These are phyloP conservation scores for Daldinia caldariorum DNA, from an alignment of 495 filamentous ascomycete genomes.

Conservation along the genomic window DNA sequence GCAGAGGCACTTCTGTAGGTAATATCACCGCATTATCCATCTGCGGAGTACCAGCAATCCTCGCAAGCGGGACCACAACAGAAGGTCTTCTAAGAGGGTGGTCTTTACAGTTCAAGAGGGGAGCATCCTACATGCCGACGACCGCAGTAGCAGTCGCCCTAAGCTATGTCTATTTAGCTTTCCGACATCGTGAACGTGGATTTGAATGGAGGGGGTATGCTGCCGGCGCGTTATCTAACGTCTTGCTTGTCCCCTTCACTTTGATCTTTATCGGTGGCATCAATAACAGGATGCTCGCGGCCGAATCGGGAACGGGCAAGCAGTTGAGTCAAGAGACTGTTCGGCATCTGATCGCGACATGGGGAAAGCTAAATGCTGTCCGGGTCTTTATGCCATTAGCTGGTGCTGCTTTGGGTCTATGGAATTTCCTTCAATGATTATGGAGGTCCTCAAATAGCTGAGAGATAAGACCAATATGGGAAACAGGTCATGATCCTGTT, in stretches of 20 bases:
- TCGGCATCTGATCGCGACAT: constrained; percentile 46
- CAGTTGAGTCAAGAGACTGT: constrained; percentile 46
- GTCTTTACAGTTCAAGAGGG: constrained; percentile 49
- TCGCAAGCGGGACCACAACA: constrained; percentile 42
- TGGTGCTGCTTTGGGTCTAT: constrained; percentile 49
- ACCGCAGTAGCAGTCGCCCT: constrained; percentile 46
- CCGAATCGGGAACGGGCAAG: constrained; percentile 45
- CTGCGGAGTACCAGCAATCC: constrained; percentile 48
- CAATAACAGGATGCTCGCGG: constrained; percentile 34
- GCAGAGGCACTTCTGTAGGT: constrained; percentile 39
- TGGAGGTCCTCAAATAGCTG: background rate
- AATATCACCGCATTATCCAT: constrained; percentile 51
- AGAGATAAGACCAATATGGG: background rate
- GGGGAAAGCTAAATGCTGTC: constrained; percentile 52
- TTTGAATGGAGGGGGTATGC: constrained; percentile 50
- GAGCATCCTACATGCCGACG: constrained; percentile 48
- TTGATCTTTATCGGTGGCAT: constrained; percentile 39
- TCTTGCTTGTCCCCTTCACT: constrained; percentile 55
- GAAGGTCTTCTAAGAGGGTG: constrained; percentile 45
- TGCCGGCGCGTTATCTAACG: constrained; percentile 46
- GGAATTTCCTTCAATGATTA: constrained; percentile 43
- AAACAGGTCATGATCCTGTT: too few species aligned
- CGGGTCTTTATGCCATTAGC: constrained; percentile 52
- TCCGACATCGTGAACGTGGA: constrained; percentile 43
- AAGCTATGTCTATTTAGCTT: constrained; percentile 56